Evolutionary conservation across 768 basidiomycete genomes (phyloP), one percentile per base, ranked within the genome.

Genomic region (Rossbeevera mucosa): DNA sequence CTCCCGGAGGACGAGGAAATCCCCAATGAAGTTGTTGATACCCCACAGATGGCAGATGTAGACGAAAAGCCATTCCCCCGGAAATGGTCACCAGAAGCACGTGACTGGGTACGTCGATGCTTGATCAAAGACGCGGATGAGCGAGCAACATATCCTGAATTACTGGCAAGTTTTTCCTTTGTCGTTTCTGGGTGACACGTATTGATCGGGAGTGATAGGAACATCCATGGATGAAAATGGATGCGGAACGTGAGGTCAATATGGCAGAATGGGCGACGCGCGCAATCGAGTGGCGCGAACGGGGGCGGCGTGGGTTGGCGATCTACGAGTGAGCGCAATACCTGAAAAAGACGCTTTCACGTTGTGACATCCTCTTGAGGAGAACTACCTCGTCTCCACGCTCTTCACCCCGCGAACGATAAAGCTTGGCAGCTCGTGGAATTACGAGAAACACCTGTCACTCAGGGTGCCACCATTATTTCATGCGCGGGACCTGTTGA

Each of bases 31-130:
- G 50, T 40, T 26, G 4, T 30, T 3, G 51, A 57, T 47, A 56
- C 49, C n/a, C 4, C 28, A n/a, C 46, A 53, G 30, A 20, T 14
- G 21, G 48, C 38, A n/a, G 55, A 59, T 14, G 11, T 43, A 33
- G 47, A 30, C 20, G 63, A 62, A 43, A 52, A 28, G 38, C 48
- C 57, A 13, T 30, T n/a, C 0, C 36, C 48, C 46, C 62, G 66
- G 47, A 61, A 20, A 44, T 69, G 67, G 67, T 58, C 69, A 21
- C 51, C 69, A 3, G 75, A 76, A 12, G 93, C 93, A 12, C 78
- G 84, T 49, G 86, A 94, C 56, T 98, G 92, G 77, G 86, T 97
- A 18, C 77, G 79, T 6, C 73, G 70, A 49, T 97, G 94, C 68
- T 71, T 99, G 50, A 73, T 81, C 60, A 96, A 96, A 74, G 79